Conservation (phyloP, 345 rosid species). For the Syzygium jambos region DNA sequence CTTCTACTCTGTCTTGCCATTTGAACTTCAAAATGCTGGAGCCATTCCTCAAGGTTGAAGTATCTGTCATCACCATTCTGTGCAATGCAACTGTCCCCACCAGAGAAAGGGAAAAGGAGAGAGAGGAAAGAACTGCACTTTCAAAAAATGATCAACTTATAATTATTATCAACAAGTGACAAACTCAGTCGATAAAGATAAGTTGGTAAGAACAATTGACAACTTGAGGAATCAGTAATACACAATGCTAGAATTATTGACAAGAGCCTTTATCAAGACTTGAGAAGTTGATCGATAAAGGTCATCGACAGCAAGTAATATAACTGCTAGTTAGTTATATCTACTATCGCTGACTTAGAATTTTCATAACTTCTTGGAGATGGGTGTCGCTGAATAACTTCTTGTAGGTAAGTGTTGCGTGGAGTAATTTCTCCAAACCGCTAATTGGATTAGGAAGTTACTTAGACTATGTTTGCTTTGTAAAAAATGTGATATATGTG, state of each 20-base stretch:
- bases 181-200: neutral
- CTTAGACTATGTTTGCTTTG: neutral
- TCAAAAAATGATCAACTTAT: neutral
- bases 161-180: neutral
- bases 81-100: neutral
- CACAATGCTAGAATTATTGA: accelerated
- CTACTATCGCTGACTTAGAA: neutral
- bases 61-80: neutral
- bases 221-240: neutral
- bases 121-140: neutral
- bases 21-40: neutral
- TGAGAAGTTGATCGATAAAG: neutral
- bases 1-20: neutral
- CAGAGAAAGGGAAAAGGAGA: neutral
- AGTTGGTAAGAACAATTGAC: accelerated
- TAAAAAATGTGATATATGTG: no score
- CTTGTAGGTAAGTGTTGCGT: neutral
- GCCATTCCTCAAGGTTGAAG: neutral
- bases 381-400: neutral
- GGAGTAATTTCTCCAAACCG: neutral
- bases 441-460: neutral
- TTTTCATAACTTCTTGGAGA: no score
- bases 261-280: neutral
- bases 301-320: neutral
- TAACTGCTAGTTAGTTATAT: neutral